Evolutionary conservation across 495 filamentous ascomycete genomes (phyloP).

Genomic region (Penicillium macrosclerotiorum): DNA sequence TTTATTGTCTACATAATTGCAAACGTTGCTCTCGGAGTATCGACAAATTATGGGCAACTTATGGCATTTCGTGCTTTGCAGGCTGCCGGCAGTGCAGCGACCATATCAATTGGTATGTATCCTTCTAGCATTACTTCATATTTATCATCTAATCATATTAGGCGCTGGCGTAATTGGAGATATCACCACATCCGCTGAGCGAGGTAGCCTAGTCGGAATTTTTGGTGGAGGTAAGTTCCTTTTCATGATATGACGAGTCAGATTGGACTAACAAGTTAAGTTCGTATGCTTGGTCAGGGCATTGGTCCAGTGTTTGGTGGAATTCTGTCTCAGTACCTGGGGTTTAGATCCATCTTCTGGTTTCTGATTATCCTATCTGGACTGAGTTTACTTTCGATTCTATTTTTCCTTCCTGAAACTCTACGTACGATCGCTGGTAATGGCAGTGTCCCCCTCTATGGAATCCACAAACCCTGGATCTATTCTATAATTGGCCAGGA

Average conservation of each 20-base stretch:
- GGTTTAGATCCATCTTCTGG: slow-evolving; percentile 73
- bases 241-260: not conserved
- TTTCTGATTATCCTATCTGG: slow-evolving; percentile 60
- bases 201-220: slow-evolving; percentile 40
- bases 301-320: slow-evolving; percentile 67
- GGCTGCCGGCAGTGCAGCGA: slow-evolving; percentile 58
- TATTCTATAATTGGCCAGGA: slow-evolving; percentile 36
- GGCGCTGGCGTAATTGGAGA: slow-evolving; percentile 42
- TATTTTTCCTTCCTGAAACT: slow-evolving; percentile 66
- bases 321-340: slow-evolving; percentile 59
- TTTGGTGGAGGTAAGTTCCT: slow-evolving; percentile 34
- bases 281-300: slow-evolving; percentile 51
- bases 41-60: slow-evolving; percentile 59
- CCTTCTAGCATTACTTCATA: not conserved
- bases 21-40: slow-evolving; percentile 62
- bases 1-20: slow-evolving; percentile 46
- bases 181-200: slow-evolving; percentile 36
- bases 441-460: slow-evolving; percentile 46
- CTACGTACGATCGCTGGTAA: slow-evolving; percentile 71
- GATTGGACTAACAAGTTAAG: slow-evolving; percentile 7
- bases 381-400: slow-evolving; percentile 46
- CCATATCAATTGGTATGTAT: slow-evolving; percentile 40
- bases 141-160: slow-evolving; percentile 4
- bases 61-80: slow-evolving; percentile 64
- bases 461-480: slow-evolving; percentile 37